Percentiles rank a stretch among this genome's conserved stretches.
Evolutionary conservation across 2,329 filamentous ascomycete species (phyloP).

Genomic region (Fusarium sp.): DNA sequence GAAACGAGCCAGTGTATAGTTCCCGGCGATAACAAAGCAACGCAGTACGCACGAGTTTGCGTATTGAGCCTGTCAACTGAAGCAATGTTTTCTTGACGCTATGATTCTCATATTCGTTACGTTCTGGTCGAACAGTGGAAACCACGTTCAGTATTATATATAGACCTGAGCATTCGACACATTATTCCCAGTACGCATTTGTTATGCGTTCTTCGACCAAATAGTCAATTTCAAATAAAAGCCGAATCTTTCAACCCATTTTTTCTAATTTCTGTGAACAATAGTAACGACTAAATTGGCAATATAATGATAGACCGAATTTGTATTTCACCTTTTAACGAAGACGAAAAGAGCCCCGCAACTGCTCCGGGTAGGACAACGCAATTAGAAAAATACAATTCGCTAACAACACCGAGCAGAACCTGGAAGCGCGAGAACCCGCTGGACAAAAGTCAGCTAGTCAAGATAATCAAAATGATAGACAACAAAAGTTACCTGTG

Average conservation of each 20-base stretch:
- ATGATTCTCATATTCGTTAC: neutral
- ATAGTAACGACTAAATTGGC: neutral
- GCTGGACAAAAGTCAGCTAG: neutral
- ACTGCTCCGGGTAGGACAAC: neutral
- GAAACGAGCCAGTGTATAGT: neutral
- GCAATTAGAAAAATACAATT: neutral
- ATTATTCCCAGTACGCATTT: neutral
- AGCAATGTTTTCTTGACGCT: neutral
- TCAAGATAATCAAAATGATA: neutral
- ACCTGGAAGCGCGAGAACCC: neutral
- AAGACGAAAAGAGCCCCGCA: neutral
- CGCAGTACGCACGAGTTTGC: neutral
- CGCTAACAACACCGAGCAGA: neutral
- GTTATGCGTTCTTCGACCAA: neutral
- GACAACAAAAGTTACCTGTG: neutral
- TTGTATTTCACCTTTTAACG: neutral
- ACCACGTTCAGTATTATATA: neutral
- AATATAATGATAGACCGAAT: neutral
- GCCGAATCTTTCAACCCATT: neutral
- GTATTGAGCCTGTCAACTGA: neutral
- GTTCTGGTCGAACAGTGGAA: neutral
- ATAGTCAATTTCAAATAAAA: slow-evolving; percentile 24
- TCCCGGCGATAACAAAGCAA: neutral
- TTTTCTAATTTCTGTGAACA: neutral
- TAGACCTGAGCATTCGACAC: neutral